Evolutionary conservation across 768 basidiomycete genomes (phyloP).

Genomic region (Cubamyces lactineus): DNA sequence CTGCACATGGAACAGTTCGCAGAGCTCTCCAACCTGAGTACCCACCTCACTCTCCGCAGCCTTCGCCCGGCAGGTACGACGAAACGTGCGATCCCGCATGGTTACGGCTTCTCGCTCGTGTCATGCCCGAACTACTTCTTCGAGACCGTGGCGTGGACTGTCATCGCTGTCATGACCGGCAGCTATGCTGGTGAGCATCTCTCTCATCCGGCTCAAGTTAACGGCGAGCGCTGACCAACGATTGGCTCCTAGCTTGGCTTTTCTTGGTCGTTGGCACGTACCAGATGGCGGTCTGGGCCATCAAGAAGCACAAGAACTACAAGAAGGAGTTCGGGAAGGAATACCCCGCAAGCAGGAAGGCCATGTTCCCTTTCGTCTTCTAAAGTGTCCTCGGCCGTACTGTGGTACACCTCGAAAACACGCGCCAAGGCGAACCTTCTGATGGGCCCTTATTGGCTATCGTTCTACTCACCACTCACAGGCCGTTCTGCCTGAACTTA

Average conservation of each 20-base stretch:
- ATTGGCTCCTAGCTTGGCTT: slow-evolving; percentile 48
- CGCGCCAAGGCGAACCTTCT: neutral
- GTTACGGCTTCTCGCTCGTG: slow-evolving; percentile 88
- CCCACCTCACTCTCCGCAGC: slow-evolving; percentile 80
- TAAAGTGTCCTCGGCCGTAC: slow-evolving; percentile 27
- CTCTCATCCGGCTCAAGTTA: slow-evolving; percentile 2
- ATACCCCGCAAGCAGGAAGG: slow-evolving; percentile 75
- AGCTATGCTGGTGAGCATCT: slow-evolving; percentile 67
- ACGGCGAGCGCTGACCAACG: neutral
- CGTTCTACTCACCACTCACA: neutral
- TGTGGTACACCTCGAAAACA: neutral
- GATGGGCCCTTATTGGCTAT: neutral
- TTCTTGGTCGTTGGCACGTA: slow-evolving; percentile 64
- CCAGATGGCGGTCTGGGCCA: slow-evolving; percentile 87
- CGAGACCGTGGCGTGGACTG: slow-evolving; percentile 77
- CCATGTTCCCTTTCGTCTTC: slow-evolving; percentile 77
- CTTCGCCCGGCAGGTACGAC: slow-evolving; percentile 83
- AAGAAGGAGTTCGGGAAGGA: slow-evolving; percentile 92
- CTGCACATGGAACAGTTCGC: slow-evolving; percentile 59
- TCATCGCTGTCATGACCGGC: slow-evolving; percentile 75
- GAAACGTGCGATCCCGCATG: slow-evolving; percentile 84
- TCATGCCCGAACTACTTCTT: slow-evolving; percentile 96
- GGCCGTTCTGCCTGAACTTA: neutral
- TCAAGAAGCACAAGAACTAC: slow-evolving; percentile 88
- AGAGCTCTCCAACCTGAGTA: slow-evolving; percentile 81